Base-by-base conservation (phyloP, 2,329 filamentous ascomycete species). In the Scopulariopsis brevicaulis region DNA sequence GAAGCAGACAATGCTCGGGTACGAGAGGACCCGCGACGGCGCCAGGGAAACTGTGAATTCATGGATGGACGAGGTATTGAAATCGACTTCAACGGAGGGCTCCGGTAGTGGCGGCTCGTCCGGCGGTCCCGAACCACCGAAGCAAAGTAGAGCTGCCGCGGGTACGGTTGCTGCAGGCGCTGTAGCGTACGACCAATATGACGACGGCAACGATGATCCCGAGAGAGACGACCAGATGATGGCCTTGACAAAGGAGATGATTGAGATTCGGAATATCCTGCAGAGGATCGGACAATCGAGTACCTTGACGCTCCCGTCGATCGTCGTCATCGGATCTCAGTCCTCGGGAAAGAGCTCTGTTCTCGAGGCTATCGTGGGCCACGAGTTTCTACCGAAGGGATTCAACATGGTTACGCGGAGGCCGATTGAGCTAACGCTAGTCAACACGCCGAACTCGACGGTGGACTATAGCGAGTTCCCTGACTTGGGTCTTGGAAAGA, bases 231-330 rank as follows among this genome's bases (percentile, higher is more conserved):
- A 99, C 69, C 94, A 99, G 72, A 99, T 99, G 93, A 99, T 99
- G 94, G 80, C 96, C 64, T 77, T 99, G 67, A 99, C 95, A 1
- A 93, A 94, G 75, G 97, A 97, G 75, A 99, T 99, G 94, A 99
- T 99, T 67, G 94, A 99, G 75, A 97, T 99, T 59, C 81, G 95
- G 64, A 92, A 86, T 64, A 90, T 99, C 59, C 78, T 99, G 25
- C 89, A 95, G 67, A 90, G 86, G 28, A 89, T 99, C 53, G 95
- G 92, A 37, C 93, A 99, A 74, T 95, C 92, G 0, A 90, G 87
- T 63, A 84, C 89, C 3, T 76, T 99, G 62, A 93, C 89, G 1
- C 75, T 99, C 24, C 94, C 94, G 0, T 97, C 95, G 0, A 99
- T 99, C 59, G 94, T 99, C n/a, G 94, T 99, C 43, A 96, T 99